Percentiles rank a stretch among this genome's conserved stretches.
Evolutionary conservation across 2,329 filamentous ascomycete species (phyloP).

Genomic region (Clonostachys sp.): DNA sequence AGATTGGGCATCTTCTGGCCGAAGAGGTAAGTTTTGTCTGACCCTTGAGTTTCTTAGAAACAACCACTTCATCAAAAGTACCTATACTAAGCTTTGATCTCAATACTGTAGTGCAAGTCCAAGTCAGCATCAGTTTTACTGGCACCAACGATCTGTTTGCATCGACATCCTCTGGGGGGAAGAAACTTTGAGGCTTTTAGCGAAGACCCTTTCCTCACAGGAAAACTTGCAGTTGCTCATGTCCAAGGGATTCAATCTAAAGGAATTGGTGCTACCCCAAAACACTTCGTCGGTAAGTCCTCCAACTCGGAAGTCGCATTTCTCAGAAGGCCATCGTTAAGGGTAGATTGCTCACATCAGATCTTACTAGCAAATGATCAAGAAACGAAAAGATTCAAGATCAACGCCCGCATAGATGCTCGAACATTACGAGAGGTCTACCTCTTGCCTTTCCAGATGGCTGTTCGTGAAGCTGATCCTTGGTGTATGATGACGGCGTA

Average conservation of each 20-base stretch:
- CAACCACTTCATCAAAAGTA: too few relatives aligned
- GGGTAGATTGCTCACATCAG: too few relatives aligned
- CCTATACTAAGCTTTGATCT: too few relatives aligned
- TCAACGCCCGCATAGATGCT: conserved; percentile 24
- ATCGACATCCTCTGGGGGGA: conserved; percentile 57
- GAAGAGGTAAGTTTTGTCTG: conserved; percentile 41
- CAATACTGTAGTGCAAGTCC: too few relatives aligned
- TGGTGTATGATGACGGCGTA: conserved; percentile 31
- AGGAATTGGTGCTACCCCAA: conserved; percentile 5
- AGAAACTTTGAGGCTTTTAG: conserved; percentile 76
- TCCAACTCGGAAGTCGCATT: too few relatives aligned
- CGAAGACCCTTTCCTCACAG: conserved; percentile 66
- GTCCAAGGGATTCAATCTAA: conserved; percentile 25
- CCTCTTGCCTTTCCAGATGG: conserved; percentile 27
- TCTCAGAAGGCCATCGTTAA: too few relatives aligned
- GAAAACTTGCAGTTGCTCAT: conserved; percentile 46
- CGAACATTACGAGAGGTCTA: conserved; percentile 30
- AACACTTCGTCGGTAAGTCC: conserved; percentile 13
- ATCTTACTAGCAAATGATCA: conserved; percentile 9
- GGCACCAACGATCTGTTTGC: conserved; percentile 55
- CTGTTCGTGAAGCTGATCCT: conserved; percentile 22
- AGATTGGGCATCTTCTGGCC: conserved; percentile 53
- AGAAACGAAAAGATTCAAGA: conserved; percentile 24
- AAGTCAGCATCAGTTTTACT: conserved; percentile 71
- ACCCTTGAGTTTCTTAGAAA: too few relatives aligned